These are phyloP conservation scores for Isochrysis galbana DNA, from an alignment of 78 protist genomes.

Conservation along the genomic window DNA sequence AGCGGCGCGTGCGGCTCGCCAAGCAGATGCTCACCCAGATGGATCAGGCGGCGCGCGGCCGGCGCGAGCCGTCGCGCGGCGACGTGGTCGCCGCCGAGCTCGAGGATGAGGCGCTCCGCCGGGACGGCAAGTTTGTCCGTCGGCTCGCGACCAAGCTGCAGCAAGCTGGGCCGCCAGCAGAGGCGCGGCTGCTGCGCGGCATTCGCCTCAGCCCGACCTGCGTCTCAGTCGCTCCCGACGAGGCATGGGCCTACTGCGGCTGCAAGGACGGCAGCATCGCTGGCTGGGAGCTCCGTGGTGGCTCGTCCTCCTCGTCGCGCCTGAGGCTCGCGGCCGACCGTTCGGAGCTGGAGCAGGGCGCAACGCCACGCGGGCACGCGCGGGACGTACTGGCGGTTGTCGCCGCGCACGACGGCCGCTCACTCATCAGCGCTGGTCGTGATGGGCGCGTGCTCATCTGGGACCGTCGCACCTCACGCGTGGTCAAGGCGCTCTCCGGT, in stretches of 20 bases:
- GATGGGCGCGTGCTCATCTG: not conserved
- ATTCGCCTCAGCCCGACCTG: not conserved
- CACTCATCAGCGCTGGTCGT: not conserved
- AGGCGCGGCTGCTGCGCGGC: not conserved
- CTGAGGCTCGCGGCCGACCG: not conserved
- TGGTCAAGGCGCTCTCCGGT: not conserved
- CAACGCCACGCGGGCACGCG: constrained; percentile 58
- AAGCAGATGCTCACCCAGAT: not conserved
- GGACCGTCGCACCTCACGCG: not conserved
- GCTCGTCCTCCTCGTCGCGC: not conserved
- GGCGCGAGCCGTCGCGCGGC: not conserved
- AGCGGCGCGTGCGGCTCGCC: not conserved
- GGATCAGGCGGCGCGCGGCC: not conserved
- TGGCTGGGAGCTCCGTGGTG: not conserved
- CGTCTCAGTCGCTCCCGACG: not conserved
- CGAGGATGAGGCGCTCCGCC: not conserved
- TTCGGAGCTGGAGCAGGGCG: not conserved
- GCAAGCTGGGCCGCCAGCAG: not conserved
- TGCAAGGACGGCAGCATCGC: not conserved
- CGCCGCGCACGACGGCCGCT: constrained; percentile 64
- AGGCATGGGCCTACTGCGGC: not conserved
- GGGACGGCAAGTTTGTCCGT: not conserved
- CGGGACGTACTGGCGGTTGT: constrained; percentile 61
- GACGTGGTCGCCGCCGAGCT: not conserved
- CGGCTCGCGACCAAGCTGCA: not conserved